A percentile compares a stretch with the other conserved stretches of the same genome.
Conservation (phyloP, 495 filamentous ascomycete genomes). For the Lasiosphaeria hispida region DNA sequence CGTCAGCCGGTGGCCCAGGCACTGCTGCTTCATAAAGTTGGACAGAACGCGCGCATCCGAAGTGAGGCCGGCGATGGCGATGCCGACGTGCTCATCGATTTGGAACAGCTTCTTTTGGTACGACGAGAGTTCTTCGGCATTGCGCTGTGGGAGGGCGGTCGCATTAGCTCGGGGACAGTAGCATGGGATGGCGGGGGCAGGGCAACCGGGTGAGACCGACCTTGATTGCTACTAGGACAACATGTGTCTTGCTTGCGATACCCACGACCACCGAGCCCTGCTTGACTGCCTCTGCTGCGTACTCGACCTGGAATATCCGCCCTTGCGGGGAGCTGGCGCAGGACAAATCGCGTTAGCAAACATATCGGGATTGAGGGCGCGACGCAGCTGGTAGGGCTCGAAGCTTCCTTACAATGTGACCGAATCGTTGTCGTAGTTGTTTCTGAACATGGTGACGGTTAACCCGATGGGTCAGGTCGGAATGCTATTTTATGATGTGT, state of each 20-base stretch:
- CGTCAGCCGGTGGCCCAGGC: conserved; percentile 88
- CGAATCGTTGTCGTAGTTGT: conserved; percentile 99
- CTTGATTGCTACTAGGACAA: conserved; percentile 94
- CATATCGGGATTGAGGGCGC: not conserved
- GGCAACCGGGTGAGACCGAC: conserved; percentile 47
- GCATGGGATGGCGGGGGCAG: not conserved
- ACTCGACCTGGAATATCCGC: conserved; percentile 99
- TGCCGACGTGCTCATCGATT: conserved; percentile 91
- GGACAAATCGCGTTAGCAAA: conserved; percentile 13
- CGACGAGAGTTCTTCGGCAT: conserved; percentile 98
- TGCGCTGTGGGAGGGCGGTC: conserved; percentile 58
- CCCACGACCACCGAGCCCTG: conserved; percentile 98
- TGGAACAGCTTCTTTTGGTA: conserved; percentile 99
- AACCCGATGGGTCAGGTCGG: not conserved
- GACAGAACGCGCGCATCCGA: conserved; percentile 98
- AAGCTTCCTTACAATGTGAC: conserved; percentile 82
- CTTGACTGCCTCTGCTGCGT: conserved; percentile 97
- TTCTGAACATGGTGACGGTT: conserved; percentile 81
- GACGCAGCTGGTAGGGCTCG: conserved; percentile 1
- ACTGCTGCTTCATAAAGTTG: conserved; percentile 99
- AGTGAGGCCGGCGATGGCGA: conserved; percentile 94
- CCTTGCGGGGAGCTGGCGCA: conserved; percentile 86
- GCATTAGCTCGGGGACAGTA: conserved; percentile 8
- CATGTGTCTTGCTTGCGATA: conserved; percentile 95
- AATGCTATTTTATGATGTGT: not conserved